A percentile compares a stretch with the other conserved stretches of the same genome.
Conservation (phyloP, 1,139 yeast species). For the Candida neerlandica region DNA sequence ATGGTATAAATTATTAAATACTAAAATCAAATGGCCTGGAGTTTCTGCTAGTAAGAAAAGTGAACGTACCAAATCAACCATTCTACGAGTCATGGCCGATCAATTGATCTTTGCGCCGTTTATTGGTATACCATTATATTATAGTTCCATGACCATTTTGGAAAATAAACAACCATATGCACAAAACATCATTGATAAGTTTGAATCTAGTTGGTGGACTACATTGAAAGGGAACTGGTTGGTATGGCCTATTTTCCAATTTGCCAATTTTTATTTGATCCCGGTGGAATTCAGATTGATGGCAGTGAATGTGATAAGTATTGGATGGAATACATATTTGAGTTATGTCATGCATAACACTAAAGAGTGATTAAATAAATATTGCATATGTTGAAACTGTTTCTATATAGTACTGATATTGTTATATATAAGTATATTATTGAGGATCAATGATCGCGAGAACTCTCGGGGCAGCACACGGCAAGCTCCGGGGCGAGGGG, state of each 20-base stretch:
- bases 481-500: no score
- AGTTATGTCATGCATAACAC: conserved; percentile 40
- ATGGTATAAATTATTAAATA: conserved; percentile 40
- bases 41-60: neutral
- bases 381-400: no score
- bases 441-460: no score
- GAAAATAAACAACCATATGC: conserved; percentile 41
- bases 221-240: conserved; percentile 75
- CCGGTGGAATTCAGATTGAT: conserved; percentile 72
- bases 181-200: conserved; percentile 37
- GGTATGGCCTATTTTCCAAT: conserved; percentile 86
- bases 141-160: conserved; percentile 63
- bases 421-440: no score
- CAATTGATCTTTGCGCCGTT: conserved; percentile 80
- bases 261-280: conserved; percentile 66
- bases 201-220: conserved; percentile 54
- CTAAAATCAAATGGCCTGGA: conserved; percentile 20
- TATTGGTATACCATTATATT: conserved; percentile 68
- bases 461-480: no score
- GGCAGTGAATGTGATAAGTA: conserved; percentile 69
- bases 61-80: conserved; percentile 23
- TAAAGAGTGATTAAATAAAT: neutral
- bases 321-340: conserved; percentile 84
- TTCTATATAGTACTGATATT: no score
- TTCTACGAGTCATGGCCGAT: conserved; percentile 63